Conservation (phyloP, 2,329 filamentous ascomycete genomes). For the Ceratocystiopsis brevicomis region DNA sequence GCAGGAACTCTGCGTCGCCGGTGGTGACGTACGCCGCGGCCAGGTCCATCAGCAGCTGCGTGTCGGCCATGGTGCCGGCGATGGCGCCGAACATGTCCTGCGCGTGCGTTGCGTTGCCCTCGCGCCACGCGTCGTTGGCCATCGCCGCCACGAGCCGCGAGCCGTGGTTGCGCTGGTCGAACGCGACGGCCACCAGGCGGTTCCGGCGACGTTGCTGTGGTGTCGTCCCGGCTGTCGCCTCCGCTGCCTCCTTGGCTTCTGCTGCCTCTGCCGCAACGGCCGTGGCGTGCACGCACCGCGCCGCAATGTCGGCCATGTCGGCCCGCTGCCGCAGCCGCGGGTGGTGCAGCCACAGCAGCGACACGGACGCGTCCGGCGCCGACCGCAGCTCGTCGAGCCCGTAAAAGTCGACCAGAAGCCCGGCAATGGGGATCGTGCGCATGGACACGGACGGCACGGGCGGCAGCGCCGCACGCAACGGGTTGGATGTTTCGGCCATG, state of each 20-base stretch:
- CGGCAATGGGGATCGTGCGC: constrained; percentile 52
- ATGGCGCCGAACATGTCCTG: constrained; percentile 80
- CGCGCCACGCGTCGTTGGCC: constrained; percentile 62
- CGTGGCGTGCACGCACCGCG: constrained; percentile 50
- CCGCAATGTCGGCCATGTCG: constrained; percentile 58
- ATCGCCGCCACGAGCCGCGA: constrained; percentile 43
- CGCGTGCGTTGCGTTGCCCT: constrained; percentile 64
- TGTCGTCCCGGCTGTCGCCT: neutral
- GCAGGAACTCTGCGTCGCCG: neutral
- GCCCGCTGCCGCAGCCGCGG: constrained; percentile 52
- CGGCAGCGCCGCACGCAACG: constrained; percentile 13
- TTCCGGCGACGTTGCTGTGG: constrained; percentile 20
- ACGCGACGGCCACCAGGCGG: constrained; percentile 55
- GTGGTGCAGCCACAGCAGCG: constrained; percentile 84
- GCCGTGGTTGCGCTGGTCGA: constrained; percentile 91
- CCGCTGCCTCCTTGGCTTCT: constrained; percentile 9
- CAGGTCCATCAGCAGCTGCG: constrained; percentile 55
- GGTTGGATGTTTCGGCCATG: constrained; percentile 7
- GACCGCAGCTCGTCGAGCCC: constrained; percentile 52
- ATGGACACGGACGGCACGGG: constrained; percentile 36
- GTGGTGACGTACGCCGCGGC: neutral
- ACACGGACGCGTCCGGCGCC: constrained; percentile 29
- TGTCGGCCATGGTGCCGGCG: constrained; percentile 55
- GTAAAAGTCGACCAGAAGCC: constrained; percentile 62
- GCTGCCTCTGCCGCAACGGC: constrained; percentile 22